These are phyloP conservation scores for Pseudoneurospora amorphoporcata DNA, from an alignment of 495 filamentous ascomycete genomes.

Conservation along the genomic window DNA sequence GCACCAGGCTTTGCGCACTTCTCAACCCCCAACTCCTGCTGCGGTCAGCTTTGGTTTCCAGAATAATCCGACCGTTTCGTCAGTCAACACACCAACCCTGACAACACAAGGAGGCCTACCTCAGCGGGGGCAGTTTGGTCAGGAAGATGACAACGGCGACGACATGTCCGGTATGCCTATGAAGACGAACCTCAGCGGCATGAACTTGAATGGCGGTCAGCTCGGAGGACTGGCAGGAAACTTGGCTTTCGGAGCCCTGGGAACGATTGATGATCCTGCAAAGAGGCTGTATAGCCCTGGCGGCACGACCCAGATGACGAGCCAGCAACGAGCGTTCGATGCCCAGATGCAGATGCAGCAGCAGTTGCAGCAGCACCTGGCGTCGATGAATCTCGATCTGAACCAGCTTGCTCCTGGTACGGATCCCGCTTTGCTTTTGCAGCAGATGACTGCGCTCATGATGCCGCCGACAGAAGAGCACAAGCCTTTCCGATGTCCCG, in stretches of 20 bases:
- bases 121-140: slow-evolving; percentile 40
- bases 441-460: slow-evolving; percentile 56
- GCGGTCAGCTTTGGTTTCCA: slow-evolving; percentile 63
- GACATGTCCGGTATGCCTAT: slow-evolving; percentile 52
- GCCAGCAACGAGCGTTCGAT: slow-evolving; percentile 36
- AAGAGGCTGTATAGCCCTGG: slow-evolving; percentile 85
- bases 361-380: slow-evolving; percentile 49
- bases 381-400: slow-evolving; percentile 52
- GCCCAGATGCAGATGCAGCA: slow-evolving; percentile 26
- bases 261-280: slow-evolving; percentile 89
- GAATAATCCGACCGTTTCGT: slow-evolving; percentile 95
- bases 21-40: slow-evolving; percentile 79
- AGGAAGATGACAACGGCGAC: slow-evolving; percentile 30
- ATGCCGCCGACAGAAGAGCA: slow-evolving; percentile 58
- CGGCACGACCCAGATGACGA: slow-evolving; percentile 50
- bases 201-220: slow-evolving; percentile 38
- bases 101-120: slow-evolving; percentile 44
- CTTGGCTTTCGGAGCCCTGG: slow-evolving; percentile 14
- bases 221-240: slow-evolving; percentile 17
- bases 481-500: slow-evolving; percentile 94
- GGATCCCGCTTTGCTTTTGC: slow-evolving; percentile 63
- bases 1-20: slow-evolving; percentile 73
- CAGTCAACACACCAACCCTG: slow-evolving; percentile 88
- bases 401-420: slow-evolving; percentile 63
- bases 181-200: slow-evolving; percentile 45